Evolutionary conservation across 257 asterid species (phyloP).

Genomic region (Eucommia ulmoides): DNA sequence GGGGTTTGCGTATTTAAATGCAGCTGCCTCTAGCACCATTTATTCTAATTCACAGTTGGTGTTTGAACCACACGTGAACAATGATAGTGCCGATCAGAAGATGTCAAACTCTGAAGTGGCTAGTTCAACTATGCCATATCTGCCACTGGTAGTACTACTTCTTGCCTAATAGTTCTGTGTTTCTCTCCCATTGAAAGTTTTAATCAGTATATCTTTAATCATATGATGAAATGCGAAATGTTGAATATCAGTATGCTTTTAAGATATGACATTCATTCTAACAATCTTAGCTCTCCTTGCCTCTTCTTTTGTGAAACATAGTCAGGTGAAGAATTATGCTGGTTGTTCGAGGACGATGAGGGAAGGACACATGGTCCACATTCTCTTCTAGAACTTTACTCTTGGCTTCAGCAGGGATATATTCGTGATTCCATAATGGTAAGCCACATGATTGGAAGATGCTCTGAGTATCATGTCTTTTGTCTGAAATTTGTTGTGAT

Average conservation of each 20-base stretch:
- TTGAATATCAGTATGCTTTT: too few relatives aligned
- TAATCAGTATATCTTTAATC: too few relatives aligned
- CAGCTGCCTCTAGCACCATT: slow-evolving; percentile 11
- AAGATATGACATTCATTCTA: neutral
- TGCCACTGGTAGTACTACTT: slow-evolving; percentile 22
- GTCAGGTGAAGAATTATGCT: slow-evolving; percentile 62
- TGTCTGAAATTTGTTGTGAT: neutral
- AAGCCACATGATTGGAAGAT: slow-evolving; percentile 9
- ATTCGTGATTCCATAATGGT: slow-evolving; percentile 49
- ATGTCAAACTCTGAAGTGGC: slow-evolving; percentile 10
- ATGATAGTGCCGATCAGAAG: slow-evolving; percentile 13
- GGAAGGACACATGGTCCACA: slow-evolving; percentile 82
- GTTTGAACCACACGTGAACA: too few relatives aligned
- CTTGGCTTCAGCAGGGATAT: slow-evolving; percentile 72
- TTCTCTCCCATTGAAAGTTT: too few relatives aligned
- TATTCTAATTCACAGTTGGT: slow-evolving; percentile 2
- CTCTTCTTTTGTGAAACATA: slow-evolving; percentile 12
- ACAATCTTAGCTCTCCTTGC: slow-evolving; percentile 2
- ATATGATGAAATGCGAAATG: too few relatives aligned
- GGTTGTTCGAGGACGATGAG: slow-evolving; percentile 68
- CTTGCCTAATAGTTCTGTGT: too few relatives aligned
- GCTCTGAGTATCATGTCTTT: neutral
- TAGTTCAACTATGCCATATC: slow-evolving; percentile 10
- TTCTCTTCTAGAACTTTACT: slow-evolving; percentile 56
- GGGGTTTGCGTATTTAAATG: slow-evolving; percentile 53